Base-by-base conservation (phyloP, 2,329 filamentous ascomycete species). In the Verruconis gallopava region DNA sequence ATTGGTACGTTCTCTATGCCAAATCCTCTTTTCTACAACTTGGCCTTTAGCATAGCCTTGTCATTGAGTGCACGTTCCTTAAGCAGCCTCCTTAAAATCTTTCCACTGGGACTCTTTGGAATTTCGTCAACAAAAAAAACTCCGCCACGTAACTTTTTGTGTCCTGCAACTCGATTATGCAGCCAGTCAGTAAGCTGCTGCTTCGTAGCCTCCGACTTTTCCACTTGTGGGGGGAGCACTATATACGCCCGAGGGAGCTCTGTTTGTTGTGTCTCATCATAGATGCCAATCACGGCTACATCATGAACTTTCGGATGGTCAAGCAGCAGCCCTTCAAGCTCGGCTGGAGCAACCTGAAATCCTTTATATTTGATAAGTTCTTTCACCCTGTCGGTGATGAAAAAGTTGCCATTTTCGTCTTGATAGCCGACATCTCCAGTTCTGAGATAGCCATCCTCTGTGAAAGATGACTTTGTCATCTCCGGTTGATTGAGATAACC, bases 301-400 rank as follows among this genome's bases (percentile, higher is more conserved):
- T 82, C 78, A n/a, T 68, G 62, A 25, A 75, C 60, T 19, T 66
- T 61, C 11, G 63, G 60, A 46, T 73, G 68, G 5, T 63, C 59
- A 1, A 68, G 55, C n/a, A 75, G 55, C n/a, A 72, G 49, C 3
- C 71, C 72, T 48, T 75, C 78, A 4, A 83, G 64, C 56, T 83
- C 78, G 2, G 78, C 78, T 0, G 79, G 79, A 0, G 79, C 67
- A 2, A 83, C 79, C 55, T 81, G 79, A 62, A 81, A 82, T 1
- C 78, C 79, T 62, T 63, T 51, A 63, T 36, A 36, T 59, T 81
- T 75, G 55, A 78, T 77, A 43, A 78, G 53, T 56, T 77, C 74
- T 65, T 85, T 86, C 30, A 85, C 69, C 5, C 86, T 79, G 55
- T 95, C 88, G 1, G 88, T 93, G 56, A 94, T 89, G 65, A 79